Evolutionary conservation across 768 basidiomycete genomes (phyloP).

Genomic region (Suillus spraguei): DNA sequence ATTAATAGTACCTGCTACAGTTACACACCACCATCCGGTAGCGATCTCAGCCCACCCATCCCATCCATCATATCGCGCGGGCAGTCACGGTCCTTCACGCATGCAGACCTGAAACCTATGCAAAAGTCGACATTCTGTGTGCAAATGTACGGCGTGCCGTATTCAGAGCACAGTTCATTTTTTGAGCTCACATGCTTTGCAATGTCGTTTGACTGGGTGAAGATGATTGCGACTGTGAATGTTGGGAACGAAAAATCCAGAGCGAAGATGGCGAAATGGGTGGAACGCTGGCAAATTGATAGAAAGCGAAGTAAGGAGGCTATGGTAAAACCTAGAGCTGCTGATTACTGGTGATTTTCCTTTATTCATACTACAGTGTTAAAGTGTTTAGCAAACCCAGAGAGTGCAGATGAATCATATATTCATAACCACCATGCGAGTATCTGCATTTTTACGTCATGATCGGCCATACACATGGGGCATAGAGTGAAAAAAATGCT

Average conservation of each 20-base stretch:
- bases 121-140: constrained; percentile 69
- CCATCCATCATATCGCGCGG: constrained; percentile 67
- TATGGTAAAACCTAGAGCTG: constrained; percentile 39
- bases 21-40: constrained; percentile 67
- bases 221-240: constrained; percentile 96
- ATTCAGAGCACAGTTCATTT: constrained; percentile 96
- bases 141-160: constrained; percentile 83
- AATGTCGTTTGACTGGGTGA: constrained; percentile 79
- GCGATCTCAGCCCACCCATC: constrained; percentile 63
- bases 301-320: constrained; percentile 52
- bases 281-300: constrained; percentile 87
- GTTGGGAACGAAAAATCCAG: constrained; percentile 73
- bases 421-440: constrained; percentile 20
- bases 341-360: constrained; percentile 48
- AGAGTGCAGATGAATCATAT: constrained; percentile 11
- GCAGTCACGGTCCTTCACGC: constrained; percentile 69
- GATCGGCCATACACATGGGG: constrained; percentile 21
- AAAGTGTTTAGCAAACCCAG: neutral
- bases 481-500: constrained; percentile 15
- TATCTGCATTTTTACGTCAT: constrained; percentile 23
- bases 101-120: constrained; percentile 64
- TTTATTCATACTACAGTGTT: neutral
- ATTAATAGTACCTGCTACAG: constrained; percentile 35
- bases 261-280: constrained; percentile 88
- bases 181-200: constrained; percentile 96